Conservation (phyloP, 345 rosid genomes). For the Boechera stricta region DNA sequence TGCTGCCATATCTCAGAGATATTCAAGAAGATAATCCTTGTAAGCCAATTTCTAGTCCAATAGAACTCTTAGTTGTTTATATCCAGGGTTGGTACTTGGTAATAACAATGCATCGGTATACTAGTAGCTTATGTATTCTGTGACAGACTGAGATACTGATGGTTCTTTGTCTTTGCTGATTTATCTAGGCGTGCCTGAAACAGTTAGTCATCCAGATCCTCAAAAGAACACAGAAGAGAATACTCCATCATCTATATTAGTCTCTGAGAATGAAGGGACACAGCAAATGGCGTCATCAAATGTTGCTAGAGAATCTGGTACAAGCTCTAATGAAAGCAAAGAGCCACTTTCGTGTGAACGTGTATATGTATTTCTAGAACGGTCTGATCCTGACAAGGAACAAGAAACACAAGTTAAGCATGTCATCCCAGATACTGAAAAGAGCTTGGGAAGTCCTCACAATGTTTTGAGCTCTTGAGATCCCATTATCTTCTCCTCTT, state of each 20-base stretch:
- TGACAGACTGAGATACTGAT: constrained; percentile 16
- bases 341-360: constrained; percentile 39
- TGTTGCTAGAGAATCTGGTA: constrained; percentile 32
- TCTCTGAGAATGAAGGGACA: constrained; percentile 23
- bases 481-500: constrained; percentile 24
- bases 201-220: constrained; percentile 1
- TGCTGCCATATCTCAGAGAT: constrained; percentile 73
- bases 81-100: neutral
- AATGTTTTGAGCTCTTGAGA: neutral
- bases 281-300: constrained; percentile 17
- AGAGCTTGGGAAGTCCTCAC: constrained; percentile 24
- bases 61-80: constrained; percentile 1
- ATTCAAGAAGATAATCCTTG: constrained; percentile 47
- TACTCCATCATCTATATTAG: neutral
- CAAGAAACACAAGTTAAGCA: constrained; percentile 43
- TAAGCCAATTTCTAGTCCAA: constrained; percentile 41
- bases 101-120: neutral
- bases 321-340: constrained; percentile 14
- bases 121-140: too few species aligned
- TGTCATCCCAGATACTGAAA: constrained; percentile 39
- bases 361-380: constrained; percentile 33
- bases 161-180: neutral
- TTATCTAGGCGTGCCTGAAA: constrained; percentile 22
- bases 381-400: constrained; percentile 36
- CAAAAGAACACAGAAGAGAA: constrained; percentile 24